Base-by-base conservation (phyloP, 768 basidiomycete genomes). In the Rhizopogon vinicolor region DNA sequence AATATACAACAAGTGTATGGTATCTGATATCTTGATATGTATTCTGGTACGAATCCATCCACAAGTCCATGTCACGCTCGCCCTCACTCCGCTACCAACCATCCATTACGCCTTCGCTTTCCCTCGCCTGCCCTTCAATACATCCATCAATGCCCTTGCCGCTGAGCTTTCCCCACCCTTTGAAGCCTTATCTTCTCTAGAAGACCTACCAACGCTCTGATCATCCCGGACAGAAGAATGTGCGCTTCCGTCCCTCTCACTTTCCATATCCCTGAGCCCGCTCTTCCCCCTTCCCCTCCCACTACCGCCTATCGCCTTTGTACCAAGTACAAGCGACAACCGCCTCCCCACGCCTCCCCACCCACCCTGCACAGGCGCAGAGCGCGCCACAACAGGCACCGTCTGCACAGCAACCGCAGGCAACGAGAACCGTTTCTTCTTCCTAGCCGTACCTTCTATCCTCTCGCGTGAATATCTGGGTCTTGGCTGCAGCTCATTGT, bases 371-470 rank as follows among this genome's bases (percentile, higher is more conserved):
- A 8, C 66, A 59, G 43, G 70, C 40, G 63, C 60, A 3, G 81
- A 79, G 18, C 82, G 78, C 19, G 86, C 81, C 29, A 84, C 86
- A 13, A 91, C 88, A 16, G 80, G 82, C 31, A 83, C 83, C 31
- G 84, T 83, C 60, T 91, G 88, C 66, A 91, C 60, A 39, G 86
- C 88, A 39, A 92, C 75, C n/a, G 87, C 87, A 44, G 89, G 87
- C 49, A 87, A 57, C 48, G 90, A 91, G 62, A 90, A 90, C 40
- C 87, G 79, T 64, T 89, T 87, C 62, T 74, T 75, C 62, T 82
- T 68, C 60, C 85, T 72, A 43, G 78, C 79, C 0, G 86, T 87
- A 58, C 87, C 79, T 64, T 88, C 87, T 61, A 66, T 75, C 56
- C 31, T 54, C 25, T 19, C 37, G 14, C 28, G 18, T 5, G 12